These are phyloP conservation scores for Acer saccharum DNA, from an alignment of 345 rosid genomes.

Conservation along the genomic window DNA sequence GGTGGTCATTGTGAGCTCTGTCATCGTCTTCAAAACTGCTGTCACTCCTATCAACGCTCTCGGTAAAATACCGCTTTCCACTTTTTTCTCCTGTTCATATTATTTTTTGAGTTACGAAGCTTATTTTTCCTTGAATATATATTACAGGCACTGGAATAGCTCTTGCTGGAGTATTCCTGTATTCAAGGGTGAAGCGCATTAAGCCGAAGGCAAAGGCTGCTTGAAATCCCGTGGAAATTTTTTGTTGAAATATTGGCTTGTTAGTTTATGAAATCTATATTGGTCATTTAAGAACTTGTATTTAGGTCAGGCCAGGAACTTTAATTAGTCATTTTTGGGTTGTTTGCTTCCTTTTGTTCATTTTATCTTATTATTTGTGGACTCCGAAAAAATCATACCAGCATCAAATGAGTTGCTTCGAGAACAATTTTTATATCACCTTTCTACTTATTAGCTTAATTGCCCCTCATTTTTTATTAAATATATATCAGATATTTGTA, in stretches of 20 bases:
- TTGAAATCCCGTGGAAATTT: slow-evolving; percentile 24
- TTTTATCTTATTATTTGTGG: slow-evolving; percentile 5
- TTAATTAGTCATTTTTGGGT: neutral
- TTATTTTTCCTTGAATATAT: slow-evolving; percentile 8
- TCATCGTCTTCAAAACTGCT: slow-evolving; percentile 80
- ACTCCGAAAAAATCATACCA: neutral
- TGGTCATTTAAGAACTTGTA: slow-evolving; percentile 9
- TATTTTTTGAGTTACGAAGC: neutral
- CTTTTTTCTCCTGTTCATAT: neutral
- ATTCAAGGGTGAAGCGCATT: slow-evolving; percentile 92
- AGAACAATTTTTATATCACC: neutral
- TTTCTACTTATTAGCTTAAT: neutral
- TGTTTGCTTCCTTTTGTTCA: neutral
- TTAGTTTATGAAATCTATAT: slow-evolving; percentile 3
- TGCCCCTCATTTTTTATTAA: neutral
- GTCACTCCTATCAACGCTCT: slow-evolving; percentile 82
- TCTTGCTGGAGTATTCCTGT: slow-evolving; percentile 91
- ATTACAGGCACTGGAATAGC: slow-evolving; percentile 89
- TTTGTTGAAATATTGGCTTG: slow-evolving; percentile 18
- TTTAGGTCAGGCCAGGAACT: slow-evolving; percentile 24
- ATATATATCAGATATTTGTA: neutral
- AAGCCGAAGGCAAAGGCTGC: slow-evolving; percentile 85
- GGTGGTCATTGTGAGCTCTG: slow-evolving; percentile 99
- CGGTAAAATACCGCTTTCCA: slow-evolving; percentile 46
- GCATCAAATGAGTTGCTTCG: slow-evolving; percentile 13